Conservation (phyloP, 768 basidiomycete genomes). For the Naganishia friedmannii region DNA sequence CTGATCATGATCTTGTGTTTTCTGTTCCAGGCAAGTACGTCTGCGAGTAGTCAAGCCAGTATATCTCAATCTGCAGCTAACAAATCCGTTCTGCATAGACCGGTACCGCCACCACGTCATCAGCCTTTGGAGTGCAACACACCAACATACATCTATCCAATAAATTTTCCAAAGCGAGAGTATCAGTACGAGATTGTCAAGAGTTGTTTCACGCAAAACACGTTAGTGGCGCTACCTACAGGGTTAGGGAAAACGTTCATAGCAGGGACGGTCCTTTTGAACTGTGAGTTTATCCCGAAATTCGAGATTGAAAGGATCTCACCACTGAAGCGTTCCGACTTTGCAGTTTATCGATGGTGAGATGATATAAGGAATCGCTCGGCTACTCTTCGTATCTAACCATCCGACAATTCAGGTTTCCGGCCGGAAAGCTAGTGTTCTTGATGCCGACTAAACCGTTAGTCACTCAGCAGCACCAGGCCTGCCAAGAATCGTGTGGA, state of each 20-base stretch:
- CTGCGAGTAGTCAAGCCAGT: background rate
- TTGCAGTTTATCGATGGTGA: constrained; percentile 70
- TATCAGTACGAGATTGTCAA: constrained; percentile 93
- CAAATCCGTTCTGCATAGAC: constrained; percentile 9
- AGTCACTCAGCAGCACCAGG: constrained; percentile 89
- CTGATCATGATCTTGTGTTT: background rate
- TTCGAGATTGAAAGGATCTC: background rate
- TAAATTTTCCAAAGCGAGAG: constrained; percentile 79
- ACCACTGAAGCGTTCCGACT: constrained; percentile 28
- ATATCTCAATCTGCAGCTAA: background rate
- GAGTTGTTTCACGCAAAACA: constrained; percentile 82
- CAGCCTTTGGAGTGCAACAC: constrained; percentile 41
- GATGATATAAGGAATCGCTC: background rate
- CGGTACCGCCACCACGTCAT: constrained; percentile 44
- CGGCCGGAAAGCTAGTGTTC: constrained; percentile 67
- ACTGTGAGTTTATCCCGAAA: constrained; percentile 61
- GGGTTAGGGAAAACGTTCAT: constrained; percentile 98
- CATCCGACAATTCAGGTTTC: constrained; percentile 49
- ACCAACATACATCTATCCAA: constrained; percentile 85
- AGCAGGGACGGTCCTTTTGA: constrained; percentile 93
- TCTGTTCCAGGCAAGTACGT: constrained; percentile 16
- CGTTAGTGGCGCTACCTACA: constrained; percentile 88
- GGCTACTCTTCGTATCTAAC: background rate
- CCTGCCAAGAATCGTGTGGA: constrained; percentile 88
- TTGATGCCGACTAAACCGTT: constrained; percentile 94